Conservation (phyloP, 2,329 filamentous ascomycete species). For the Talaromyces piceae region DNA sequence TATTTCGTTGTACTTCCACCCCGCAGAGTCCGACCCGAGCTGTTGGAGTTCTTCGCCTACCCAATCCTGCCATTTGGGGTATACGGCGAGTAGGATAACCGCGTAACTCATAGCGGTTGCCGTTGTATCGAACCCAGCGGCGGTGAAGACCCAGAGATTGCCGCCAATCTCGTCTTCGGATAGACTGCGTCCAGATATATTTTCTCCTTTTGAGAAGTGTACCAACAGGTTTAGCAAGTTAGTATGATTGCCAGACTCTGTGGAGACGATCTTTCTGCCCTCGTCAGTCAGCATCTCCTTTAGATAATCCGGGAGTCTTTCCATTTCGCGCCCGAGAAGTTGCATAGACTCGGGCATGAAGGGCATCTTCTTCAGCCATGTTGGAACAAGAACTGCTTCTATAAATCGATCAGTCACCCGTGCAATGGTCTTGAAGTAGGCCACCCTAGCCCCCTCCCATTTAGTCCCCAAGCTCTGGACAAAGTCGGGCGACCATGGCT, state of each 20-base stretch:
- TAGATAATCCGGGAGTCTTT: conserved; percentile 21
- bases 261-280: background rate
- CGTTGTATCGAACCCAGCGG: conserved; percentile 44
- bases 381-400: conserved; percentile 22
- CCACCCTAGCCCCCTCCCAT: conserved; percentile 12
- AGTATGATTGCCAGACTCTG: conserved; percentile 8
- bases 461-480: conserved; percentile 13
- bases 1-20: conserved; percentile 35
- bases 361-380: conserved; percentile 16
- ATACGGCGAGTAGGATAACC: conserved; percentile 39
- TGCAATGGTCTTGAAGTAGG: conserved; percentile 29
- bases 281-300: conserved; percentile 22
- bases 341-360: conserved; percentile 21
- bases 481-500: conserved; percentile 21
- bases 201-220: conserved; percentile 19
- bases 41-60: conserved; percentile 42
- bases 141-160: conserved; percentile 43
- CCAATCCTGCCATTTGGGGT: conserved; percentile 47
- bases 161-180: conserved; percentile 35
- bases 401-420: conserved; percentile 23
- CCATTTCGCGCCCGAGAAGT: conserved; percentile 21
- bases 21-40: conserved; percentile 25
- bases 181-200: conserved; percentile 18
- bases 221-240: conserved; percentile 26
- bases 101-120: conserved; percentile 46